These are phyloP conservation scores for Plectosphaerella sp. DNA, from an alignment of 2,329 filamentous ascomycete genomes.

Conservation along the genomic window DNA sequence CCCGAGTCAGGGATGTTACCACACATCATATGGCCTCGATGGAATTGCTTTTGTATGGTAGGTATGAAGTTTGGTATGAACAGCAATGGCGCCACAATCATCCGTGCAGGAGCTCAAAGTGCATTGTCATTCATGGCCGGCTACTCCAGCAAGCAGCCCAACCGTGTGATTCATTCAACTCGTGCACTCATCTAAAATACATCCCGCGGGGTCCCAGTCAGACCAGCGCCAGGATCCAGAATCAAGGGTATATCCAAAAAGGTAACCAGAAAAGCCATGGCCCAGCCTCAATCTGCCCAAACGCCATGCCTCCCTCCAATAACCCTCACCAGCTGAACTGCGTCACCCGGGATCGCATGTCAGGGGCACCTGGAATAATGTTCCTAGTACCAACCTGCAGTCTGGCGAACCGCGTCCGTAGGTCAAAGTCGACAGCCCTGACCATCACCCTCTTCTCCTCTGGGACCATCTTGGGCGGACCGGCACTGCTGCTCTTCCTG, in stretches of 20 bases:
- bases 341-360: conserved; percentile 42
- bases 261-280: not conserved
- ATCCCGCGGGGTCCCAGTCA: conserved; percentile 2
- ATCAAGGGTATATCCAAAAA: conserved; percentile 10
- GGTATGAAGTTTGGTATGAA: too few species aligned
- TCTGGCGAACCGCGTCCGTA: conserved; percentile 44
- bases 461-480: conserved; percentile 33
- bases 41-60: too few species aligned
- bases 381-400: conserved; percentile 51
- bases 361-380: conserved; percentile 38
- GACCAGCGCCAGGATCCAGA: not conserved
- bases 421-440: conserved; percentile 51
- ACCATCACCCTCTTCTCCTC: conserved; percentile 54
- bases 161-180: not conserved
- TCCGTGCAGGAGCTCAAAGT: not conserved
- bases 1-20: not conserved
- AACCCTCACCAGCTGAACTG: conserved; percentile 39
- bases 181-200: not conserved
- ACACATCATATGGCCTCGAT: too few species aligned
- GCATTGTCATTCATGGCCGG: not conserved
- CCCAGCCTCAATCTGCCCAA: not conserved
- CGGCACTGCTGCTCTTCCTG: conserved; percentile 11
- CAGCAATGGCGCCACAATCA: too few species aligned
- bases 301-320: not conserved
- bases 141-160: not conserved